Percentiles rank a stretch among this genome's conserved stretches.
These are phyloP conservation scores for Reutealis trisperma DNA, from an alignment of 345 rosid genomes.

Conservation along the genomic window DNA sequence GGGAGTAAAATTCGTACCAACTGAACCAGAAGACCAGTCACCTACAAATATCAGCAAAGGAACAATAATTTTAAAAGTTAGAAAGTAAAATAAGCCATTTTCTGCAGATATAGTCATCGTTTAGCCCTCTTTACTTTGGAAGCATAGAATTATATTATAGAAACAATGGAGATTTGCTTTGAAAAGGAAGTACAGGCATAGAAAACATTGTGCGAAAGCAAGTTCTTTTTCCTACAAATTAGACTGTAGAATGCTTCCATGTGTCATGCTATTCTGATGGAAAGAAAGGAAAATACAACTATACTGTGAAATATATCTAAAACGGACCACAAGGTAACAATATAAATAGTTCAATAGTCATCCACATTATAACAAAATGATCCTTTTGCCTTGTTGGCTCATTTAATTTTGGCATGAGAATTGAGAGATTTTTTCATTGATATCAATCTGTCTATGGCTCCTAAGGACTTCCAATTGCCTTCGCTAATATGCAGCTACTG, in stretches of 20 bases:
- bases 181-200: too few species aligned
- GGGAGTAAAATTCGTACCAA: conserved; percentile 75
- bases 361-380: background rate
- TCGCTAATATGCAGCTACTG: too few species aligned
- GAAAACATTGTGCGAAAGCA: too few species aligned
- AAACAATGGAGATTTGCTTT: too few species aligned
- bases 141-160: background rate
- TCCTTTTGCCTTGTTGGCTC: background rate
- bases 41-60: conserved; percentile 42
- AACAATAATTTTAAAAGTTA: conserved; percentile 18
- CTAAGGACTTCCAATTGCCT: too few species aligned
- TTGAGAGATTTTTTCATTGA: too few species aligned
- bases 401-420: too few species aligned
- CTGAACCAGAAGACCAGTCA: conserved; percentile 46
- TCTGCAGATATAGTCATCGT: background rate
- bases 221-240: too few species aligned
- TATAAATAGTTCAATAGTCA: background rate
- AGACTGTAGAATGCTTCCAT: background rate
- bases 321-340: background rate
- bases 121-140: background rate
- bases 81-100: conserved; percentile 11
- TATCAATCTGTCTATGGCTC: background rate
- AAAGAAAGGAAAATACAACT: background rate
- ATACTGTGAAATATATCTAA: background rate
- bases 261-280: background rate